A percentile compares a stretch with the other conserved stretches of the same genome.
phyloP scores from a whole-genome alignment of 768 basidiomycete genomes.

The Leccinum imitatum region DNA sequence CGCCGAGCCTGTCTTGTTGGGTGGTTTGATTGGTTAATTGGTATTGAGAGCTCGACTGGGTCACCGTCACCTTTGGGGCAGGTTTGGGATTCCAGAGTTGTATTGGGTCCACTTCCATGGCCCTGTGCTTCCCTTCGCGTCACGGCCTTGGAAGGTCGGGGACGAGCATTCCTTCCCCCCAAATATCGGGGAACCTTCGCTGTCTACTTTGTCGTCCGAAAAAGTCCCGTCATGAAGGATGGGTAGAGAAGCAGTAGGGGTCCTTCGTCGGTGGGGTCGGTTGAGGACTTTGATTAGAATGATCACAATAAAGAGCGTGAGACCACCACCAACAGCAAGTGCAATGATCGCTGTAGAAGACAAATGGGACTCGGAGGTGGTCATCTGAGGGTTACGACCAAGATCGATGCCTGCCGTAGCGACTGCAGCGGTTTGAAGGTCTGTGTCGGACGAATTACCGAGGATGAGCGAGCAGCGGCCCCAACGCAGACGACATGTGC shows the following conservation, averaged over 20 bases:
- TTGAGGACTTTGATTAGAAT: conserved; percentile 48
- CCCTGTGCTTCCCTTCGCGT: conserved; percentile 42
- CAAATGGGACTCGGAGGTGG: conserved; percentile 31
- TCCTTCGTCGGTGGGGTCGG: conserved; percentile 50
- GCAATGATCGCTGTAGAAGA: conserved; percentile 51
- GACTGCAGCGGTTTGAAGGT: conserved; percentile 5
- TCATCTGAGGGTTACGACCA: conserved; percentile 12
- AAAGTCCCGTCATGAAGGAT: conserved; percentile 58
- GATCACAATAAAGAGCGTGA: conserved; percentile 48
- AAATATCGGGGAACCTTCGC: conserved; percentile 69
- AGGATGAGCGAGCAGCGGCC: conserved; percentile 15
- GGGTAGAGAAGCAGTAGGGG: conserved; percentile 72
- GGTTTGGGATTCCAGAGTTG: conserved; percentile 36
- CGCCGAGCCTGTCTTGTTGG: conserved; percentile 8
- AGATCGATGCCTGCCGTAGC: conserved; percentile 1
- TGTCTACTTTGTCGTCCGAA: conserved; percentile 44
- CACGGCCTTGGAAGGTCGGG: conserved; percentile 21
- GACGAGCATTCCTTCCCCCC: conserved; percentile 71
- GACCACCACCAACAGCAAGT: conserved; percentile 51
- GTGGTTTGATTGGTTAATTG: conserved; percentile 8
- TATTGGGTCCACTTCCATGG: conserved; percentile 63
- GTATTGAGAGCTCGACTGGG: conserved; percentile 25
- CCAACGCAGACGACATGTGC: too few relatives aligned
- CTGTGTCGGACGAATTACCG: conserved; percentile 1
- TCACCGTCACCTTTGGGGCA: conserved; percentile 22